A percentile compares a stretch with the other conserved stretches of the same genome.
Conservation (phyloP, 78 protist species). For the Dictyostelium purpureum region DNA sequence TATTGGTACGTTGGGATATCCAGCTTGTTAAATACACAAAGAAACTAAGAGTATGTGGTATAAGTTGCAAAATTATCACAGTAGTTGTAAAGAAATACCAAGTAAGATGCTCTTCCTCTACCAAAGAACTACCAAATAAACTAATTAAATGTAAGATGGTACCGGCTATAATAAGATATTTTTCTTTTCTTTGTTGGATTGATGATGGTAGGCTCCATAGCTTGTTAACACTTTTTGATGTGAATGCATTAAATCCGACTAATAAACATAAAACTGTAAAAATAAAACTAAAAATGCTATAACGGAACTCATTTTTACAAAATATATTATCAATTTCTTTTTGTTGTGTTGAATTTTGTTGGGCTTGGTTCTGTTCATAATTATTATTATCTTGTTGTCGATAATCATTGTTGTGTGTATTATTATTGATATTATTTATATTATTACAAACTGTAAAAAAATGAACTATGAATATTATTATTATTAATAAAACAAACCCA, state of each 20-base stretch:
- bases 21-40: conserved; percentile 21
- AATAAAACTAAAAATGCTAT: conserved; percentile 38
- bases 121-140: conserved; percentile 79
- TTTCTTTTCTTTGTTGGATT: conserved; percentile 52
- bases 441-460: conserved; percentile 25
- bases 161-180: conserved; percentile 61
- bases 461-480: conserved; percentile 3
- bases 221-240: conserved; percentile 24
- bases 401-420: not conserved
- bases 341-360: not conserved
- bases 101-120: conserved; percentile 87
- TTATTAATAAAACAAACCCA: conserved; percentile 7
- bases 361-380: not conserved
- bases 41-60: conserved; percentile 41
- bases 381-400: too few species aligned
- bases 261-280: conserved; percentile 26
- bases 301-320: conserved; percentile 42
- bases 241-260: conserved; percentile 45
- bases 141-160: conserved; percentile 52
- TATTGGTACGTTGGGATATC: not conserved
- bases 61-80: conserved; percentile 36
- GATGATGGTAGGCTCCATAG: conserved; percentile 10
- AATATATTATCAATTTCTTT: not conserved
- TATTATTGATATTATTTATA: not conserved
- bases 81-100: conserved; percentile 75